These are phyloP conservation scores for Botrytis fragariae DNA, from an alignment of 2,329 filamentous ascomycete genomes.

Conservation along the genomic window DNA sequence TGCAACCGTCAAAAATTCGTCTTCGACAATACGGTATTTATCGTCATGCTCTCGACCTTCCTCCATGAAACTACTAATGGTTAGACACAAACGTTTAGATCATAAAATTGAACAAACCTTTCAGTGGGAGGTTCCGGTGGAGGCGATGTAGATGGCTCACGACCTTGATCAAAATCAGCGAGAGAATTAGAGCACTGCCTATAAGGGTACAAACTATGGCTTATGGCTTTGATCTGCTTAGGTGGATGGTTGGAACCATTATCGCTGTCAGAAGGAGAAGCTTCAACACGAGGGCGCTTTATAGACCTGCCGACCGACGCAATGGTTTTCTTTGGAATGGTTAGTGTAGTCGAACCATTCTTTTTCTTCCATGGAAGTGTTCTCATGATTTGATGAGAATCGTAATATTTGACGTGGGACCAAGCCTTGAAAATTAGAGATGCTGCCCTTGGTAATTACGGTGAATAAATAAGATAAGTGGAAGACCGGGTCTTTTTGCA, in stretches of 20 bases:
- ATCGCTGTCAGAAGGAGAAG: constrained; percentile 8
- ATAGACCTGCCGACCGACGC: constrained; percentile 5
- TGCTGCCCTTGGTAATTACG: not conserved
- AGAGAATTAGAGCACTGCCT: not conserved
- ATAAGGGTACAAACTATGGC: not conserved
- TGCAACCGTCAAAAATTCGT: constrained; percentile 69
- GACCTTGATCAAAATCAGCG: constrained; percentile 18
- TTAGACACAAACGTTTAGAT: not conserved
- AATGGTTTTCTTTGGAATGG: constrained; percentile 14
- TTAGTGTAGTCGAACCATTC: constrained; percentile 15
- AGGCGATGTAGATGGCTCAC: constrained; percentile 51
- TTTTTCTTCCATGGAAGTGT: constrained; percentile 32
- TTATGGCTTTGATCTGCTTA: not conserved
- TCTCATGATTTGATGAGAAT: constrained; percentile 26
- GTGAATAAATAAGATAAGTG: not conserved
- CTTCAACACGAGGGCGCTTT: constrained; percentile 25
- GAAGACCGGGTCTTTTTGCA: not conserved
- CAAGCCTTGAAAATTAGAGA: not conserved
- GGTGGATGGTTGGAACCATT: not conserved
- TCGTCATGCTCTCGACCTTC: constrained; percentile 67
- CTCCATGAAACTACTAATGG: constrained; percentile 50
- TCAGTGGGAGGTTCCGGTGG: constrained; percentile 49
- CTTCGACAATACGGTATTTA: constrained; percentile 77
- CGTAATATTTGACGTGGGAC: not conserved
- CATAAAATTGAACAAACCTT: constrained; percentile 38